Conservation (phyloP, 306 rosid species). For the Quercus bicolor region DNA sequence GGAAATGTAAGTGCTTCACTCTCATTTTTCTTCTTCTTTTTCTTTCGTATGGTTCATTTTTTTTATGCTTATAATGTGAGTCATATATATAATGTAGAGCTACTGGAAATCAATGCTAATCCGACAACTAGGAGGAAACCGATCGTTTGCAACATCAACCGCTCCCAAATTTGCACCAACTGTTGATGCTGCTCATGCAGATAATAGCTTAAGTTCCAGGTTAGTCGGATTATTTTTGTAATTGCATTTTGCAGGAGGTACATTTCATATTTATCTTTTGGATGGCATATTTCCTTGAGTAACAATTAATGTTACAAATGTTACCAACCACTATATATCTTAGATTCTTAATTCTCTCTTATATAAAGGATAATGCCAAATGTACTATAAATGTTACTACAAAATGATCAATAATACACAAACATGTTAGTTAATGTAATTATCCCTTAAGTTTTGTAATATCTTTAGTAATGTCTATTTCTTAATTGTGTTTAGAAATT, state of each 20-base stretch:
- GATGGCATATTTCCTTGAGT: no score
- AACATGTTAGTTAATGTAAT: no score
- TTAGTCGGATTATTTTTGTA: background rate
- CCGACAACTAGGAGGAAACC: conserved; percentile 7
- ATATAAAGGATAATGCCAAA: no score
- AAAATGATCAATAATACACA: no score
- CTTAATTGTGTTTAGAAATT: no score
- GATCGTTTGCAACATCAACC: conserved; percentile 20
- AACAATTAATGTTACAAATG: no score
- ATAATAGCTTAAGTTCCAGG: background rate
- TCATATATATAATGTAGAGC: conserved; percentile 6
- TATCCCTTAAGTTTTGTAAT: no score
- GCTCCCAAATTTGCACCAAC: conserved; percentile 12
- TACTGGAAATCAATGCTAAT: conserved; percentile 21
- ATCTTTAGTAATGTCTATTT: no score
- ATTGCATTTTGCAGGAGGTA: no score
- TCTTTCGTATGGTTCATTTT: background rate
- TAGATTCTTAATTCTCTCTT: background rate
- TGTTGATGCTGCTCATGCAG: background rate
- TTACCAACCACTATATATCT: no score
- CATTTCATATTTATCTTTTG: no score
- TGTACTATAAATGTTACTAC: no score
- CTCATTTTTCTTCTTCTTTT: background rate
- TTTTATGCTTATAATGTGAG: background rate
- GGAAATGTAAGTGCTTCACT: background rate